phyloP scores from a whole-genome alignment of 2,329 filamentous ascomycete species.

The Sordariomycetes sp. region DNA sequence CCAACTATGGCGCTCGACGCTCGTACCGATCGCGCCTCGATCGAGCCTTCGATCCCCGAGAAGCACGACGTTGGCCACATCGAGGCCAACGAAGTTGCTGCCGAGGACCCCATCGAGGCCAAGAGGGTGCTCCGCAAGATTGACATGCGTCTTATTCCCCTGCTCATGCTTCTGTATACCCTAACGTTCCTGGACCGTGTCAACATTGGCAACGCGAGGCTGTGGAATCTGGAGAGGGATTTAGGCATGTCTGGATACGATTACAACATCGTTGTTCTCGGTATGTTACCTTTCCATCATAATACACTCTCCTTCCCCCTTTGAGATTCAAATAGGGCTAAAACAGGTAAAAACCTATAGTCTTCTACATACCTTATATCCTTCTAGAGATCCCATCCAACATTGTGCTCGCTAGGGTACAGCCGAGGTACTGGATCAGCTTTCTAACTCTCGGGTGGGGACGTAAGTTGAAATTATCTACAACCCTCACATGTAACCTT shows the following conservation, averaged over 20 bases:
- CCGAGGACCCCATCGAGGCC: conserved; percentile 7
- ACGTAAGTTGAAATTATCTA: conserved; percentile 6
- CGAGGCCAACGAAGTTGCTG: background rate
- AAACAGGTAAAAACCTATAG: conserved; percentile 1
- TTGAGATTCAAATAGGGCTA: background rate
- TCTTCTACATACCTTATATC: conserved; percentile 21
- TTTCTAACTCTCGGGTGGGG: conserved; percentile 19
- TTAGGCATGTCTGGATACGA: conserved; percentile 17
- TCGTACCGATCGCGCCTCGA: background rate
- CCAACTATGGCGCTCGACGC: background rate
- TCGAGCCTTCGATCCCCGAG: background rate
- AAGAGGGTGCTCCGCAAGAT: conserved; percentile 12
- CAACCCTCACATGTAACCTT: background rate
- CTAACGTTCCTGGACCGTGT: conserved; percentile 57
- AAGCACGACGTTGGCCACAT: background rate
- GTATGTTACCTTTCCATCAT: conserved; percentile 6
- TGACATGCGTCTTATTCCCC: conserved; percentile 13
- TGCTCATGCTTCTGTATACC: conserved; percentile 15
- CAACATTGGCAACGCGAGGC: conserved; percentile 65
- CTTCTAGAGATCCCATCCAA: conserved; percentile 18
- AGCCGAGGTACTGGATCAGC: conserved; percentile 14
- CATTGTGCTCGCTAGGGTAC: conserved; percentile 18
- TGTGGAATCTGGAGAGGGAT: conserved; percentile 24
- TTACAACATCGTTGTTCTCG: conserved; percentile 15
- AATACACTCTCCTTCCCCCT: background rate